Evolutionary conservation across 2,329 filamentous ascomycete genomes (phyloP), one percentile per base, ranked within the genome.

Genomic region (Paracoccidioides brasiliensis): DNA sequence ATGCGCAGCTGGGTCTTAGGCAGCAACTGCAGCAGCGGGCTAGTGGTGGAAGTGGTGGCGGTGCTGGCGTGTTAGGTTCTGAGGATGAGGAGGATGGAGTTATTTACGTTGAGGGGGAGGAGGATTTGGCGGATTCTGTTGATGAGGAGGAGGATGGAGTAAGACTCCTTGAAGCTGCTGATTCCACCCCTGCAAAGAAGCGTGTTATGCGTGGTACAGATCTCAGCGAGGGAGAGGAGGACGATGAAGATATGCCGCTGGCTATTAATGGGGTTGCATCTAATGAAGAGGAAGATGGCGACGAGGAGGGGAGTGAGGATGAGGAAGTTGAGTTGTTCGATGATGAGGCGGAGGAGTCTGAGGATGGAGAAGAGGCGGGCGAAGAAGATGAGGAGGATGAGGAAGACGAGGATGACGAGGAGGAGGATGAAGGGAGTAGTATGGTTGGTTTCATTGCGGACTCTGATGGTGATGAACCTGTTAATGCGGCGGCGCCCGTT

Each of bases 41-140:
- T 12, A 66, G 66, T 15, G 74, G 75, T 49, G 73, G 76, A 45
- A 76, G 77, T 1, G 77, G 78, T 6, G 75, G 78, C n/a, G 78
- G 78, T 45, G 73, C 76, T n/a, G 76, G 75, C 42, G 76, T 7
- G 30, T 12, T 15, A 3, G 44, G 44, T 35, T 46, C 44, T n/a
- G 44, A 46, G 28, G 79, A 86, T 6, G 83, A 85, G 42, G 84
- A 88, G 60, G 81, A 82, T n/a, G 82, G 79, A 22, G 78, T 94
- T 4, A 85, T 95, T 53, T 95, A 93, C 67, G 87, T 96, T 1
- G 90, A 96, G 69, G 90, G 88, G 0, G 80, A 90, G 64, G 83
- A 85, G 35, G 79, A 83, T 37, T 76, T 79, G 22, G 76, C 73
- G 10, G 70, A 73, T 62, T 67, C 56, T 15, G 73, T 69, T 55